A percentile compares a stretch with the other conserved stretches of the same genome.
Evolutionary conservation across 768 basidiomycete genomes (phyloP).

Genomic region (Kwoniella dejecticola): DNA sequence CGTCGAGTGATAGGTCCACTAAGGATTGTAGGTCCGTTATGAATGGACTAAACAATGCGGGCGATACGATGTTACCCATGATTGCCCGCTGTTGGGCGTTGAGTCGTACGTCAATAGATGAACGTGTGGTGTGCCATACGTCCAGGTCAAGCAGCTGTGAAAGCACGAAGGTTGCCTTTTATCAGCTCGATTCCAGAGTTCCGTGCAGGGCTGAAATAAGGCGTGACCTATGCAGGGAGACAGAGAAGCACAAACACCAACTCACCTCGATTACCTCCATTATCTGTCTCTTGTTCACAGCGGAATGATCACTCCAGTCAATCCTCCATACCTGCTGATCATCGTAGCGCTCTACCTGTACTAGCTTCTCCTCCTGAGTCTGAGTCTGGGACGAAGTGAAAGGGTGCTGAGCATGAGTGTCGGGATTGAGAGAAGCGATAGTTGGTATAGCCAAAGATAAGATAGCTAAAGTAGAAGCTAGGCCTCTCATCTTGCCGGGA

Average conservation of each 20-base stretch:
- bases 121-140: conserved; percentile 45
- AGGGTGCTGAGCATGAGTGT: background rate
- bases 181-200: background rate
- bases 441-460: background rate
- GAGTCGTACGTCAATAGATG: conserved; percentile 43
- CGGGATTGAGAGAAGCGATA: background rate
- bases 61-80: conserved; percentile 11
- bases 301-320: conserved; percentile 17
- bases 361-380: background rate
- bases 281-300: conserved; percentile 8
- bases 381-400: background rate
- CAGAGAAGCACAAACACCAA: background rate
- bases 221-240: no score
- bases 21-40: conserved; percentile 39
- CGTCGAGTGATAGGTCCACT: conserved; percentile 19
- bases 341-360: conserved; percentile 21
- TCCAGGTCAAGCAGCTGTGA: conserved; percentile 45
- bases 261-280: conserved; percentile 34
- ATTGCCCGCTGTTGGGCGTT: conserved; percentile 3
- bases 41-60: conserved; percentile 18
- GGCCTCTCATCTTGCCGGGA: conserved; percentile 2
- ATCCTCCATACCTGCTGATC: conserved; percentile 44
- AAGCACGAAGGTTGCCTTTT: background rate
- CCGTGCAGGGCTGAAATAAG: no score
- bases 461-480: background rate